Conservation (phyloP, 345 rosid genomes). For the Conringia planisiliqua region DNA sequence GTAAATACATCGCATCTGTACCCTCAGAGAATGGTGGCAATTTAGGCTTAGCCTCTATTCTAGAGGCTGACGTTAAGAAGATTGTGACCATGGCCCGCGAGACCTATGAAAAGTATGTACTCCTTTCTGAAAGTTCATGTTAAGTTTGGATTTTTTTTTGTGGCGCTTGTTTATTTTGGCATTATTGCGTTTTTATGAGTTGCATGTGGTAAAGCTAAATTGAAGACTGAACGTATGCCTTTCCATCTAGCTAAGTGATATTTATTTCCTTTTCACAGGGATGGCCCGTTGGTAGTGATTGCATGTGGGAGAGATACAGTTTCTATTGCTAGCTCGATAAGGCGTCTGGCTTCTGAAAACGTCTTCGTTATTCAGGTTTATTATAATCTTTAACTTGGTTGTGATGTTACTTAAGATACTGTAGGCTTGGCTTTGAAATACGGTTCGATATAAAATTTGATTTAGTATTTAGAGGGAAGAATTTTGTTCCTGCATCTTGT, state of each 20-base stretch:
- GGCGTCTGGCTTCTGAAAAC: conserved; percentile 73
- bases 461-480: not conserved
- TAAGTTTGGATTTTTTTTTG: not conserved
- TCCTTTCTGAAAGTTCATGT: not conserved
- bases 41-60: conserved; percentile 63
- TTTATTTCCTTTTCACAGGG: conserved; percentile 45
- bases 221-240: not conserved
- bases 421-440: not conserved
- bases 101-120: conserved; percentile 69
- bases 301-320: conserved; percentile 96
- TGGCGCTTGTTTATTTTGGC: not conserved
- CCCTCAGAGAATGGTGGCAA: conserved; percentile 55
- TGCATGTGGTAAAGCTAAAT: not conserved
- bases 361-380: conserved; percentile 92
- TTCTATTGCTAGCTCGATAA: conserved; percentile 86
- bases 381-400: not conserved
- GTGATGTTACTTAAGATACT: not conserved
- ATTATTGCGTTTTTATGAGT: not conserved
- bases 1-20: conserved; percentile 30
- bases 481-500: not conserved
- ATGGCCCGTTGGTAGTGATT: conserved; percentile 87
- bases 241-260: not conserved
- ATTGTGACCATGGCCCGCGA: conserved; percentile 76
- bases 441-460: not conserved
- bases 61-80: conserved; percentile 79